phyloP scores from a whole-genome alignment of 2,329 filamentous ascomycete genomes.

The Periconia sp. region DNA sequence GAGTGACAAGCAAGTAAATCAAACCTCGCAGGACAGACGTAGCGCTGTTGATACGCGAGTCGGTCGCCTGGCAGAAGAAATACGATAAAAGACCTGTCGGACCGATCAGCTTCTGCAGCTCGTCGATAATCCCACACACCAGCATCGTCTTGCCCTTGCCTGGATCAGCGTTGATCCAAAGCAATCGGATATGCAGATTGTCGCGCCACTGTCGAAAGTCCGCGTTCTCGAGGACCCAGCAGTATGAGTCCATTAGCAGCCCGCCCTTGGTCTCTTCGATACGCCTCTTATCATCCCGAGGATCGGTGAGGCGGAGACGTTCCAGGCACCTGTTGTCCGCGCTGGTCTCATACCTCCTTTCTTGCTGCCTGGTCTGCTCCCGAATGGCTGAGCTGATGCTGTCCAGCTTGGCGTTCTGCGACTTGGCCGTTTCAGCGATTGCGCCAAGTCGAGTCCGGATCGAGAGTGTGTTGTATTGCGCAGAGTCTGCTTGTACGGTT shows the following conservation, averaged over 20 bases:
- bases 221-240: background rate
- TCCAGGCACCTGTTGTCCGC: too few species aligned
- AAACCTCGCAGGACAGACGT: background rate
- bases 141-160: background rate
- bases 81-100: background rate
- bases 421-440: constrained; percentile 6
- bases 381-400: constrained; percentile 4
- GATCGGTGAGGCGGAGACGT: too few species aligned
- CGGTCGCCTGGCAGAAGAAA: background rate
- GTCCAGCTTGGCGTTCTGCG: constrained; percentile 4
- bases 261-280: too few species aligned
- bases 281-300: too few species aligned
- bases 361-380: constrained; percentile 1
- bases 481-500: constrained; percentile 9
- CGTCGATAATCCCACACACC: background rate
- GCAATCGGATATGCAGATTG: background rate
- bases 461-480: constrained; percentile 13
- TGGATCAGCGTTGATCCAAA: background rate
- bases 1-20: background rate
- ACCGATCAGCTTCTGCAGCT: background rate
- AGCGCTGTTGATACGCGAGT: too few species aligned
- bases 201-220: background rate
- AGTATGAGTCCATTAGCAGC: background rate
- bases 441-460: constrained; percentile 4
- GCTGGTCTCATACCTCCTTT: too few species aligned